Evolutionary conservation across 345 rosid species (phyloP).

Genomic region (Salix arbutifolia): DNA sequence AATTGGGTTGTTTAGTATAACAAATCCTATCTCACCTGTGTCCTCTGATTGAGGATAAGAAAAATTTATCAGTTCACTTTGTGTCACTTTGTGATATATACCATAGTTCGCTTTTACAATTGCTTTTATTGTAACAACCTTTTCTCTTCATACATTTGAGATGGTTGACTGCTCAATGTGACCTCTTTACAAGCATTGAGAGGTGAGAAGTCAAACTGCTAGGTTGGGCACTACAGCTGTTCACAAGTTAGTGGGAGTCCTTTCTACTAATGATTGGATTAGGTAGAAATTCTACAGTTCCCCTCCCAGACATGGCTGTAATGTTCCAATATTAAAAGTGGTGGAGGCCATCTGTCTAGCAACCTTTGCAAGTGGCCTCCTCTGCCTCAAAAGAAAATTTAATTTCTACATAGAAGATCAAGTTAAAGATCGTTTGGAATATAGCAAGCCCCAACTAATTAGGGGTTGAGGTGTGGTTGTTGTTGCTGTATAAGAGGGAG

Average conservation of each 20-base stretch:
- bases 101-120: neutral
- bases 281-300: neutral
- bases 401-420: neutral
- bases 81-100: neutral
- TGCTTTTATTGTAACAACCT: neutral
- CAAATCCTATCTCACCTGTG: neutral
- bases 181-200: neutral
- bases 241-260: neutral
- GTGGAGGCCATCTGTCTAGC: neutral
- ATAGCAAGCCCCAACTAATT: neutral
- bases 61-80: neutral
- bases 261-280: neutral
- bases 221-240: neutral
- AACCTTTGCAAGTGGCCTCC: neutral
- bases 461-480: neutral
- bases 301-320: neutral
- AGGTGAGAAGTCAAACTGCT: neutral
- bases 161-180: neutral
- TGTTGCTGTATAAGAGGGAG: neutral
- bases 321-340: neutral
- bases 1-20: neutral
- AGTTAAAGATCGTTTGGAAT: neutral
- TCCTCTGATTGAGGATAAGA: neutral
- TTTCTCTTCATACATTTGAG: neutral
- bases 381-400: neutral